These are phyloP conservation scores for Pseudoturritis turrita DNA, from an alignment of 345 rosid species.

Conservation along the genomic window DNA sequence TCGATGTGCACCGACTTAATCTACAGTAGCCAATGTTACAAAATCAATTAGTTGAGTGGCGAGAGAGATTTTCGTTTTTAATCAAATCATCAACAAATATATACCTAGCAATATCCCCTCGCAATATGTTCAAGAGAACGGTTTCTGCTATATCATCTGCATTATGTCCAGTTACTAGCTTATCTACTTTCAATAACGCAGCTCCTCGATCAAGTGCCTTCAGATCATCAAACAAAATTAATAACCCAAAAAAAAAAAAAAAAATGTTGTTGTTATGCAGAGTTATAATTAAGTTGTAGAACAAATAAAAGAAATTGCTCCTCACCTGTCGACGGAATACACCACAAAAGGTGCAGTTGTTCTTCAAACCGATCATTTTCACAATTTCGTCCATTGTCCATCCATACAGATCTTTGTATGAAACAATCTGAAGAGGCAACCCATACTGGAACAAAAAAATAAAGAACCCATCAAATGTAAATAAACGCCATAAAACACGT, in stretches of 20 bases:
- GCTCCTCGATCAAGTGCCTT: constrained; percentile 99
- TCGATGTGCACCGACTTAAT: constrained; percentile 81
- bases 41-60: not conserved
- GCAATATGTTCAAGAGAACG: constrained; percentile 75
- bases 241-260: too few relatives aligned
- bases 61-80: too few relatives aligned
- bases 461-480: not conserved
- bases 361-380: constrained; percentile 91
- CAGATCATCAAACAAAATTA: not conserved
- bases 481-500: too few relatives aligned
- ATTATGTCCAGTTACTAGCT: constrained; percentile 90
- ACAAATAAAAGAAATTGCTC: not conserved
- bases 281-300: too few relatives aligned
- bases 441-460: constrained; percentile 55
- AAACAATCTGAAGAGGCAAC: constrained; percentile 76
- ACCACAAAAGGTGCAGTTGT: constrained; percentile 95
- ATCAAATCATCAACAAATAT: too few relatives aligned
- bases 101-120: constrained; percentile 96
- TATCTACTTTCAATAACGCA: constrained; percentile 80
- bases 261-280: too few relatives aligned
- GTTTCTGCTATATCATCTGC: constrained; percentile 99
- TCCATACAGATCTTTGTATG: constrained; percentile 96
- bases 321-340: constrained; percentile 92
- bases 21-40: constrained; percentile 34
- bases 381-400: constrained; percentile 99